Conservation (phyloP, 108 stramenopile species). For the Conticribra guillardii region DNA sequence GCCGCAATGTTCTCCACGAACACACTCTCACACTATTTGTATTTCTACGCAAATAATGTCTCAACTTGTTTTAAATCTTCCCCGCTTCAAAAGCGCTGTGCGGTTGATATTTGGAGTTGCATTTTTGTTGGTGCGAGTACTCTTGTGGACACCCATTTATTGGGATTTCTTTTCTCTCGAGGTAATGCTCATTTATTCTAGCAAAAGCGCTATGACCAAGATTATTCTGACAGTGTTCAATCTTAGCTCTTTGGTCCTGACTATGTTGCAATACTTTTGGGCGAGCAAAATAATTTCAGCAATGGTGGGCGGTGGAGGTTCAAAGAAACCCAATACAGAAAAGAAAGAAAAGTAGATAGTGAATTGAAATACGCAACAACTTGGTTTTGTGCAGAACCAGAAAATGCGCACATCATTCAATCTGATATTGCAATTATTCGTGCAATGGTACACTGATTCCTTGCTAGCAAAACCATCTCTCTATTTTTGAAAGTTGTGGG, state of each 20-base stretch:
- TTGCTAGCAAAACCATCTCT: too few species aligned
- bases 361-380: neutral
- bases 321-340: constrained; percentile 11
- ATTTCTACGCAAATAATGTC: too few species aligned
- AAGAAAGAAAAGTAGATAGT: constrained; percentile 1
- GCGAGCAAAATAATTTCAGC: constrained; percentile 42
- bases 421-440: too few species aligned
- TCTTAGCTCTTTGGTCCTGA: constrained; percentile 23
- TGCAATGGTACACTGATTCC: too few species aligned
- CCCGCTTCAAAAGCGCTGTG: constrained; percentile 10
- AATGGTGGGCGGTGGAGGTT: constrained; percentile 15
- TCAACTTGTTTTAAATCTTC: too few species aligned
- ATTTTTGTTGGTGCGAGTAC: constrained; percentile 41
- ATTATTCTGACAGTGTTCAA: constrained; percentile 21
- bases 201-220: constrained; percentile 11
- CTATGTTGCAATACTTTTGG: constrained; percentile 51
- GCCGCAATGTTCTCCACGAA: neutral
- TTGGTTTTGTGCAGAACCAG: neutral
- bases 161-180: constrained; percentile 33
- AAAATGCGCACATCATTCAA: too few species aligned
- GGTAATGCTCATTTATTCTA: constrained; percentile 23
- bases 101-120: constrained; percentile 33
- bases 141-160: constrained; percentile 45
- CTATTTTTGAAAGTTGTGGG: too few species aligned
- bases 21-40: too few species aligned